Evolutionary conservation across 805 yeast species (phyloP).

Genomic region (Wickerhamiella australiensis): DNA sequence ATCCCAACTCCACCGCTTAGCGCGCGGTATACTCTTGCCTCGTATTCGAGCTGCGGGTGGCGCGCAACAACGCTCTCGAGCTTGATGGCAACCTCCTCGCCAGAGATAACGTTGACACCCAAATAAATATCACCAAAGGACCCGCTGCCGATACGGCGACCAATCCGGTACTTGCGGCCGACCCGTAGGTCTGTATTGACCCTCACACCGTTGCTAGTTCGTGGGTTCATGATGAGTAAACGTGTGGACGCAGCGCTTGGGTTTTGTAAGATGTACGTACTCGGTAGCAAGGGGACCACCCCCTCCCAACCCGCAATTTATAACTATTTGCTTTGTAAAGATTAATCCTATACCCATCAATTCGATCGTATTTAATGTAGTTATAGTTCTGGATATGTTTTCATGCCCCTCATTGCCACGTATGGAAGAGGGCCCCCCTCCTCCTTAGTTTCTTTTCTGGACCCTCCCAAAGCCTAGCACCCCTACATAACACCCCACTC

Average conservation of each 20-base stretch:
- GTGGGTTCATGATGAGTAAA: slow-evolving; percentile 12
- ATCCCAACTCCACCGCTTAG: slow-evolving; percentile 94
- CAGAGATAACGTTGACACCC: slow-evolving; percentile 80
- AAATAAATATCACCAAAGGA: slow-evolving; percentile 95
- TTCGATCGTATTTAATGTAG: too few species aligned
- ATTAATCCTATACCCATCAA: too few species aligned
- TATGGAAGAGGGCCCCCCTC: background rate
- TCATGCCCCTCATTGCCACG: background rate
- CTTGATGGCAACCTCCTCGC: slow-evolving; percentile 96
- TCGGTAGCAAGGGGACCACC: background rate
- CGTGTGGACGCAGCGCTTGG: background rate
- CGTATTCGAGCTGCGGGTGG: slow-evolving; percentile 95
- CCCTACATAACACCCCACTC: background rate
- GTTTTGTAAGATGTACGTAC: background rate
- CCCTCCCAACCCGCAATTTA: too few species aligned
- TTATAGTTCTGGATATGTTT: background rate
- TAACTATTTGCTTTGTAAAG: too few species aligned
- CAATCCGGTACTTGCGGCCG: slow-evolving; percentile 87
- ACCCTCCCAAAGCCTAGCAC: background rate
- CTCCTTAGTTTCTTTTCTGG: background rate
- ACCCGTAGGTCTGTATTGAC: slow-evolving; percentile 53
- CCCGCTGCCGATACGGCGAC: slow-evolving; percentile 92
- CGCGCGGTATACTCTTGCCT: slow-evolving; percentile 89
- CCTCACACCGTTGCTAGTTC: slow-evolving; percentile 11
- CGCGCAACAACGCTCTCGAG: slow-evolving; percentile 79